Percentiles rank a stretch among this genome's conserved stretches.
Conservation (phyloP, 495 filamentous ascomycete genomes). For the Hyaloscypha finlandica region DNA sequence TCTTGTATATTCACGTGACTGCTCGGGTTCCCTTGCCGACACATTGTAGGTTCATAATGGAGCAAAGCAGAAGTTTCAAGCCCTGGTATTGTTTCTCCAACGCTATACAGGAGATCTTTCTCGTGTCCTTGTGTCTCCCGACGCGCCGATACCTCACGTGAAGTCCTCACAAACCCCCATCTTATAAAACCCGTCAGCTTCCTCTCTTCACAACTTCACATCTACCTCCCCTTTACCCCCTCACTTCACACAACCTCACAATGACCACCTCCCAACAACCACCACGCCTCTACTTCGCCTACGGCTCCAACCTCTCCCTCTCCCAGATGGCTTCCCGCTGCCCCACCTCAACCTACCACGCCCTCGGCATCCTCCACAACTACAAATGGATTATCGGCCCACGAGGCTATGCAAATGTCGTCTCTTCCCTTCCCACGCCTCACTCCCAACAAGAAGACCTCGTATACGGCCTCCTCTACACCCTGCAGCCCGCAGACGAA, state of each 20-base stretch:
- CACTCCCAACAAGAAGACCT: constrained; percentile 8
- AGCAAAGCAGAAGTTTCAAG: too few relatives aligned
- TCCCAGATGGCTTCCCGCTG: constrained; percentile 68
- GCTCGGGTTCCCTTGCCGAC: too few relatives aligned
- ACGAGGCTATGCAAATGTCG: constrained; percentile 70
- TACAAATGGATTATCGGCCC: constrained; percentile 70
- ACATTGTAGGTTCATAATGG: too few relatives aligned
- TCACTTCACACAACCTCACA: background rate
- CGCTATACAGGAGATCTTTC: too few relatives aligned
- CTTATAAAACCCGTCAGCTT: too few relatives aligned
- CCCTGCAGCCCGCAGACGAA: constrained; percentile 47
- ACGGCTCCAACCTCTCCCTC: constrained; percentile 71
- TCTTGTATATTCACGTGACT: background rate
- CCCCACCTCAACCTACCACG: constrained; percentile 48
- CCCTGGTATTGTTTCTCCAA: too few relatives aligned
- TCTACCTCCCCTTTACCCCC: background rate
- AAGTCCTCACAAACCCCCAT: background rate
- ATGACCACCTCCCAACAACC: background rate
- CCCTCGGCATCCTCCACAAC: constrained; percentile 47
- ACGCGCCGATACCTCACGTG: background rate
- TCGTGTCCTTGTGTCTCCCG: background rate
- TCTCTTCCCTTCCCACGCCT: constrained; percentile 31
- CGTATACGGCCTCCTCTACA: constrained; percentile 53
- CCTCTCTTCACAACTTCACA: background rate
- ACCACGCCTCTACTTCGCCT: constrained; percentile 63